Base-by-base conservation (phyloP, 192 early-diverging fungal species). In the Entomortierella chlamydospora region DNA sequence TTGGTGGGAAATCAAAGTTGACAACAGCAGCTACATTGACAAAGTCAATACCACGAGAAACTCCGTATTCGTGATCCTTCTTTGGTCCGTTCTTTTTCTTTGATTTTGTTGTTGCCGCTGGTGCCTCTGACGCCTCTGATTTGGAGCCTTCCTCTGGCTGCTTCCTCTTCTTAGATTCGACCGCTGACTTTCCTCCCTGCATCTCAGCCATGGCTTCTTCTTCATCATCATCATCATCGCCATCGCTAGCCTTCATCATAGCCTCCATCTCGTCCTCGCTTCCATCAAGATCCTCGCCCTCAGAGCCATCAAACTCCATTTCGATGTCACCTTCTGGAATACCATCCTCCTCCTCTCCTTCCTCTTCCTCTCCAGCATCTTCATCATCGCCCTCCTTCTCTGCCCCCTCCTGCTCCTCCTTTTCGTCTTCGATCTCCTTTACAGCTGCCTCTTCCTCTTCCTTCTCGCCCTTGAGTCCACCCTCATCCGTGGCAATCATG, bases 11-110 rank as follows among this genome's bases (percentile, higher is more conserved):
- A 72, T 99, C 98, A 89, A 98, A 98, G 83, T 99, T 99, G 84
- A 99, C 92, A 39, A 99, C 98, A 9, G 94, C 89, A 5, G 91
- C 87, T 1, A 98, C 98, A 70, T 92, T 90, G 45, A 95, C 88
- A 81, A 99, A 99, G 81, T 99, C 98, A 41, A 99, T 91, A 29
- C 98, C 98, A 45, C 98, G 93, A 10, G 97, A 93, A 23, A 98
- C 95, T 26, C 97, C 97, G 76, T 98, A 98, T 73, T 98, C 97
- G 42, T 88, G 87, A 80, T 97, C 95, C 30, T 87, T 81, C 29
- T 86, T 82, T 42, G 84, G 60, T 42, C 84, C 82, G 57, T 58
- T 50, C 74, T 87, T 87, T 56, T 82, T 85, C 41, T 82, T 82
- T 18, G 53, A 74, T 49, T 84, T 86, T 42, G 58, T 80, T 9